Evolutionary conservation across 2,329 filamentous ascomycete genomes (phyloP).

Genomic region (Neofusicoccum sp.): DNA sequence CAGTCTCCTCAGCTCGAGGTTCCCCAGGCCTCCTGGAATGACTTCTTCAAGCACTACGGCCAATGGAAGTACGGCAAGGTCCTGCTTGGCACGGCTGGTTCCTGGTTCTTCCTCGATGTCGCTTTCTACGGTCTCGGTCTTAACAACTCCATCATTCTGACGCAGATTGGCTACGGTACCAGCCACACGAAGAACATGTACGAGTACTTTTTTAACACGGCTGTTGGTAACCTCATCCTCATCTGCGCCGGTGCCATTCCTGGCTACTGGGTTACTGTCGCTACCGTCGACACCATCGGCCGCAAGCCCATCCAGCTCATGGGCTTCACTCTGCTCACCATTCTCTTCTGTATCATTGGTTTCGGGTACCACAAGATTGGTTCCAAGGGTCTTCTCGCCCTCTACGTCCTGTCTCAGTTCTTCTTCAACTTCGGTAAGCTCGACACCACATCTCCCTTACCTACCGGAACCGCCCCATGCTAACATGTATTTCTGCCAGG

Average conservation of each 20-base stretch:
- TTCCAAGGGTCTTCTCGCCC: constrained; percentile 42
- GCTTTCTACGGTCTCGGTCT: constrained; percentile 59
- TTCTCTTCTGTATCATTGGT: constrained; percentile 50
- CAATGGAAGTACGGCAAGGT: constrained; percentile 70
- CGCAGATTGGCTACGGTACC: constrained; percentile 67
- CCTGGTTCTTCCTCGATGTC: constrained; percentile 77
- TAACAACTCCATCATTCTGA: constrained; percentile 72
- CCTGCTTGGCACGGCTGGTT: constrained; percentile 75
- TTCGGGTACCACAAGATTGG: constrained; percentile 48
- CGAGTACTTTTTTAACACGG: constrained; percentile 68
- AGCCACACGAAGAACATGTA: constrained; percentile 59
- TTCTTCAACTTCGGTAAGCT: constrained; percentile 53
- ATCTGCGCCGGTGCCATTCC: constrained; percentile 77
- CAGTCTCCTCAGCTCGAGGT: constrained; percentile 57
- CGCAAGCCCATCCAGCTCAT: constrained; percentile 74
- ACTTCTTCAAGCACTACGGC: constrained; percentile 70
- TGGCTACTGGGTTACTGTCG: constrained; percentile 79
- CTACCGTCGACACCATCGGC: constrained; percentile 69
- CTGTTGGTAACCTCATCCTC: constrained; percentile 75
- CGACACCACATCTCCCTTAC: constrained; percentile 8
- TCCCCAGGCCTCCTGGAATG: constrained; percentile 68
- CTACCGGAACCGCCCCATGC: constrained; percentile 20
- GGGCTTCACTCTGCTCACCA: constrained; percentile 48
- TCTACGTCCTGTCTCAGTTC: constrained; percentile 50
- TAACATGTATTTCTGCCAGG: constrained; percentile 19